These are phyloP conservation scores for Trichosporon sp. DNA, from an alignment of 1,284 basidiomycete species.

Conservation along the genomic window DNA sequence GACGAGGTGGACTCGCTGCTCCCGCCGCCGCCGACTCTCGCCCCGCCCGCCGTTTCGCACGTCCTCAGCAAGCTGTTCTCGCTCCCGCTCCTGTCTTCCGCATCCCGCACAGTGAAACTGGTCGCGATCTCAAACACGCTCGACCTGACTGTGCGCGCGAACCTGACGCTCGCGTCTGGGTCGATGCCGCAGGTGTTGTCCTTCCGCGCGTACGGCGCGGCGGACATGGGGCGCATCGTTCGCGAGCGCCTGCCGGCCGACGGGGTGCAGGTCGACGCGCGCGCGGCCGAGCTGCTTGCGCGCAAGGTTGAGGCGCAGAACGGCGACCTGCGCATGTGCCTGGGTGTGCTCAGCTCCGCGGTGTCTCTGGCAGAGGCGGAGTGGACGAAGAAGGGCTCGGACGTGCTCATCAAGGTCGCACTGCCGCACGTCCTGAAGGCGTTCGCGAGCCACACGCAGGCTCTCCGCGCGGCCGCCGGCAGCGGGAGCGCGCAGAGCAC, in stretches of 20 bases:
- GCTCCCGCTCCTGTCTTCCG: constrained; percentile 34
- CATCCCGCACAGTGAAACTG: constrained; percentile 35
- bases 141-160: constrained; percentile 47
- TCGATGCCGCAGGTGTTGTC: constrained; percentile 41
- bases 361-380: constrained; percentile 46
- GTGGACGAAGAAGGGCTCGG: constrained; percentile 41
- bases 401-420: constrained; percentile 33
- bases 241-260: constrained; percentile 31
- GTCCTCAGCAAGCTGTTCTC: constrained; percentile 46
- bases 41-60: constrained; percentile 39
- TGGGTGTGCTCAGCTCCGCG: constrained; percentile 45
- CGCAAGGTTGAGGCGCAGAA: constrained; percentile 50
- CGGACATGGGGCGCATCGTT: constrained; percentile 47
- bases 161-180: constrained; percentile 39
- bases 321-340: constrained; percentile 50
- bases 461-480: constrained; percentile 42
- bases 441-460: constrained; percentile 42
- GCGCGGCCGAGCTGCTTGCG: constrained; percentile 45
- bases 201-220: constrained; percentile 45
- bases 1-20: constrained; percentile 51
- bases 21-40: constrained; percentile 35
- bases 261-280: constrained; percentile 38
- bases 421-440: constrained; percentile 45
- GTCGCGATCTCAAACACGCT: constrained; percentile 51
- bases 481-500: constrained; percentile 21